phyloP scores from a whole-genome alignment of 805 yeast species.

The Lachancea meyersii region DNA sequence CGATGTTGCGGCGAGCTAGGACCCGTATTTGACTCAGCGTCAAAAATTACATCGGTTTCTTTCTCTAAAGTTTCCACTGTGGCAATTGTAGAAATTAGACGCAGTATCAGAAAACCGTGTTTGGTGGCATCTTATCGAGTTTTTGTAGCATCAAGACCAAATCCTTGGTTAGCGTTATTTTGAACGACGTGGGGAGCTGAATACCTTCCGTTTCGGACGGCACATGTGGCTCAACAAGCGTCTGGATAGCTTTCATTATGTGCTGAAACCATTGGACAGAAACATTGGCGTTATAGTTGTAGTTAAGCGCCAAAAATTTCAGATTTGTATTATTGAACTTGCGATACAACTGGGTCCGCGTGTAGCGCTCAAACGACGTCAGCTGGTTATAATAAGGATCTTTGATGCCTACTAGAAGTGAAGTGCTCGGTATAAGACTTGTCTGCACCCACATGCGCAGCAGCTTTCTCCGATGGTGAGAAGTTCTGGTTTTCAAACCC shows the following conservation, averaged over 20 bases:
- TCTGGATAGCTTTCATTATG: constrained; percentile 2
- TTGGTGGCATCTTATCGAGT: constrained; percentile 2
- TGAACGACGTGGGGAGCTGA: neutral
- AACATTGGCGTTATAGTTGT: constrained; percentile 23
- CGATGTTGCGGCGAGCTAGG: no score
- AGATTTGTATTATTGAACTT: constrained; percentile 18
- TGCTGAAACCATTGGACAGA: constrained; percentile 28
- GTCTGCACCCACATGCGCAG: constrained; percentile 33
- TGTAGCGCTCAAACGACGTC: constrained; percentile 20
- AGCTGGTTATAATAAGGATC: constrained; percentile 22
- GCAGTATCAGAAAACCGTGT: neutral
- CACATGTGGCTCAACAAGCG: neutral
- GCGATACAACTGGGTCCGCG: constrained; percentile 17
- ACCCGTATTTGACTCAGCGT: no score
- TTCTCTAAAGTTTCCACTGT: neutral
- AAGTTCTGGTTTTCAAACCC: constrained; percentile 17
- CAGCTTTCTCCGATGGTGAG: constrained; percentile 26
- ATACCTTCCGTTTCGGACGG: neutral
- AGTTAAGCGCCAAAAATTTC: constrained; percentile 12
- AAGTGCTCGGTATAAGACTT: constrained; percentile 23
- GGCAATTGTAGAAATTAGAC: neutral
- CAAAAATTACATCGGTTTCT: no score
- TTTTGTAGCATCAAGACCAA: neutral
- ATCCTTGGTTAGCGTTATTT: constrained; percentile 1
- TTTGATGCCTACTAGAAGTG: constrained; percentile 28